A percentile compares a stretch with the other conserved stretches of the same genome.
These are phyloP conservation scores for Aspergillus chevalieri DNA, from an alignment of 2,329 filamentous ascomycete species.

Conservation along the genomic window DNA sequence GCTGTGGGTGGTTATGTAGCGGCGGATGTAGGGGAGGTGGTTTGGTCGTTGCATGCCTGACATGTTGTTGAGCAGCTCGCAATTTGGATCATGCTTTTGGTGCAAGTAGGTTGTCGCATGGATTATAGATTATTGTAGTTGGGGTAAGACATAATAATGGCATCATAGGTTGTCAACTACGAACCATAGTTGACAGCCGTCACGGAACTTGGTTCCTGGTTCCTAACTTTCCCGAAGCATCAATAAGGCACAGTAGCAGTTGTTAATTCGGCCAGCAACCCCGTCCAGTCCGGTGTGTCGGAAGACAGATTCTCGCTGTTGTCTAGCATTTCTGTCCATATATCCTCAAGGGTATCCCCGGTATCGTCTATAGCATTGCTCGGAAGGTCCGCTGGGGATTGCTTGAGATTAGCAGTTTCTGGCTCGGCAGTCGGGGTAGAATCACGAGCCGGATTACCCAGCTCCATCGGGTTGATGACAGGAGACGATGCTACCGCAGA, in stretches of 20 bases:
- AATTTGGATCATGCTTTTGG: neutral
- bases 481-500: neutral
- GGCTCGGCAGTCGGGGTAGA: too few species aligned
- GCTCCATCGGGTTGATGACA: neutral
- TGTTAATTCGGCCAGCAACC: slow-evolving; percentile 23
- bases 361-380: neutral
- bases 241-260: slow-evolving; percentile 14
- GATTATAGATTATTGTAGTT: neutral
- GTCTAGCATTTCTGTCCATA: slow-evolving; percentile 28
- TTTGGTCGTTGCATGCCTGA: slow-evolving; percentile 14
- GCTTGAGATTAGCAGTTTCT: neutral
- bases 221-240: slow-evolving; percentile 3
- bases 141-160: neutral
- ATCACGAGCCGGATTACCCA: too few species aligned
- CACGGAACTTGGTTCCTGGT: neutral
- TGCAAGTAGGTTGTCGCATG: neutral
- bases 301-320: slow-evolving; percentile 16
- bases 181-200: neutral
- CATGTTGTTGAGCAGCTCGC: too few species aligned
- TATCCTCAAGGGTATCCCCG: slow-evolving; percentile 18
- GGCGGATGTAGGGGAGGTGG: slow-evolving; percentile 26
- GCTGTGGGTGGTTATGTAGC: slow-evolving; percentile 36
- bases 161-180: slow-evolving; percentile 1
- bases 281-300: slow-evolving; percentile 24
- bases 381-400: neutral